Evolutionary conservation across 257 asterid genomes (phyloP), one percentile per base, ranked within the genome.

Genomic region (Lantana camara): DNA sequence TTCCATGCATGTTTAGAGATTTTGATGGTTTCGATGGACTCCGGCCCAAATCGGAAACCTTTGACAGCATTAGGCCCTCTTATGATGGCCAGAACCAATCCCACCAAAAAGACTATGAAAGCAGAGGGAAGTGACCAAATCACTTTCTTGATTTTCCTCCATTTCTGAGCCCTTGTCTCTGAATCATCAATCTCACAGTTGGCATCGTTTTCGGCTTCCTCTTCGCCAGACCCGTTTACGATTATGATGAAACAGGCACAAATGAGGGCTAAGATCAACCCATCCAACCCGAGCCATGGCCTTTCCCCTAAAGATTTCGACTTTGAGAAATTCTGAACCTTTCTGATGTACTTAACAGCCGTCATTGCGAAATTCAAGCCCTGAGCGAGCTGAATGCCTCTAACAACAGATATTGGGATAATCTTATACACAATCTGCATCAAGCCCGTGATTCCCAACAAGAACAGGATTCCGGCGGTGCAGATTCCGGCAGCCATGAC

Each of bases 311-410:
- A 68, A 21, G 90, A 62, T 52, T 85, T 84, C 0, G 95, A 87
- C 30, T 80, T 83, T 0, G 85, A 64, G 45, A 90, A 83, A 51
- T 73, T 59, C 42, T 90, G 97, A 24, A 61, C 84, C 5, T 72
- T 71, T 29, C 71, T 77, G 3, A 87, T 64, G 46, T 90, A 87
- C 69, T 87, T 90, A 9, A 87, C 95, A 7, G 89, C 94, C 11
- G 84, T 83, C 82, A 87, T 83, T 0, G 95, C 93, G 47, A 89
- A 89, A 3, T 89, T 82, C 13, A 84, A 38, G 1, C 95, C 95
- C 20, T 87, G 97, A n/a, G 95, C 97, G 5, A 89, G 59, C 59
- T 89, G 97, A 74, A 89, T 84, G 53, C 97, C 97, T 47, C 97
- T 73, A 0, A 86, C 95, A 21, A 90, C 82, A 10, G 97, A 49